phyloP scores from a whole-genome alignment of 441 rosid species.

The Theobroma grandiflorum region DNA sequence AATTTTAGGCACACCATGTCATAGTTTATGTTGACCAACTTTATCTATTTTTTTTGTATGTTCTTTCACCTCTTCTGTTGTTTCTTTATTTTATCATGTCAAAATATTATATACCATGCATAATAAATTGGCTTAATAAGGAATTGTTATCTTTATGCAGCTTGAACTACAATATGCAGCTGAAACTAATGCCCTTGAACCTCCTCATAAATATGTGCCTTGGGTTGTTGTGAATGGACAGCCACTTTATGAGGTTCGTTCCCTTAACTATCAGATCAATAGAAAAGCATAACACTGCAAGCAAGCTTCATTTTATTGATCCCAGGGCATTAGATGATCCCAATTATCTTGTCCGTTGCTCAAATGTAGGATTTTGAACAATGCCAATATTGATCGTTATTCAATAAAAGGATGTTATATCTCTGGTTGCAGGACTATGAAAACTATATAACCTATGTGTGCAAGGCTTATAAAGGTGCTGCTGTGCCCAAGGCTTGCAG shows the following conservation, averaged over 20 bases:
- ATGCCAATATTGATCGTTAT: neutral
- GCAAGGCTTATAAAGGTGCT: conserved; percentile 74
- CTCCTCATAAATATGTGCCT: conserved; percentile 89
- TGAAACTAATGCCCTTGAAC: conserved; percentile 80
- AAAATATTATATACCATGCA: neutral
- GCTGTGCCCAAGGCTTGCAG: conserved; percentile 58
- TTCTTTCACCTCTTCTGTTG: neutral
- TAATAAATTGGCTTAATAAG: neutral
- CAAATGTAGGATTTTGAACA: neutral
- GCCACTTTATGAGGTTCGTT: conserved; percentile 89
- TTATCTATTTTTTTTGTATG: neutral
- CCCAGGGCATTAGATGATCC: neutral
- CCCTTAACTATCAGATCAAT: neutral
- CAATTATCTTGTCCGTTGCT: neutral
- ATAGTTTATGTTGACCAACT: neutral
- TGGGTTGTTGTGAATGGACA: conserved; percentile 95
- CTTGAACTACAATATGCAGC: conserved; percentile 81
- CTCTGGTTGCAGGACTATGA: conserved; percentile 68
- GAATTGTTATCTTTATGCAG: conserved; percentile 49
- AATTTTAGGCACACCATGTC: neutral
- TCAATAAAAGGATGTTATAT: neutral
- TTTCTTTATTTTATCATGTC: neutral
- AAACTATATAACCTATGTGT: conserved; percentile 75
- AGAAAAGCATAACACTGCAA: neutral
- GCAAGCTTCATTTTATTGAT: neutral